Conservation (phyloP, 2,329 filamentous ascomycete genomes). For the Xylaria sp. region DNA sequence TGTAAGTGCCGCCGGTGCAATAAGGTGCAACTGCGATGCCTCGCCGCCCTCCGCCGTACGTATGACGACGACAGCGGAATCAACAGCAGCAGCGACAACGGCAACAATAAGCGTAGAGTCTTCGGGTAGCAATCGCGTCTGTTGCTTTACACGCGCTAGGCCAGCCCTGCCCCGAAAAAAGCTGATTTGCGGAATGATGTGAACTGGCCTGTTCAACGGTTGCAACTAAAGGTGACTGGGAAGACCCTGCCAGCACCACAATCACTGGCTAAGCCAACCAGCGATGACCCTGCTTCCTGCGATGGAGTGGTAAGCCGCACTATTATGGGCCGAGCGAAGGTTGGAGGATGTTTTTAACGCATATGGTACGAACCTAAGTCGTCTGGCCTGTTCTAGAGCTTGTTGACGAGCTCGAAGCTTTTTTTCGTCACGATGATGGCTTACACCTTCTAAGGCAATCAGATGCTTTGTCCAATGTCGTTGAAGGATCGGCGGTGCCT, state of each 20-base stretch:
- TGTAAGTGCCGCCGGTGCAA: slow-evolving; percentile 24
- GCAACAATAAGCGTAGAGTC: slow-evolving; percentile 39
- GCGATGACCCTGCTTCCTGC: slow-evolving; percentile 55
- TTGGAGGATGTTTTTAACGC: slow-evolving; percentile 34
- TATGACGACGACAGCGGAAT: slow-evolving; percentile 19
- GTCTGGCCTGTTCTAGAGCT: slow-evolving; percentile 35
- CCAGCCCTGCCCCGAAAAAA: slow-evolving; percentile 42
- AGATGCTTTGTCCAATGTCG: slow-evolving; percentile 1
- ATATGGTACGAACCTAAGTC: slow-evolving; percentile 36
- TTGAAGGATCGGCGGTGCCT: neutral
- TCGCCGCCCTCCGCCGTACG: slow-evolving; percentile 36
- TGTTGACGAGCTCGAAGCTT: slow-evolving; percentile 32
- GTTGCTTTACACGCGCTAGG: slow-evolving; percentile 35
- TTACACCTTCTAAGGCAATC: slow-evolving; percentile 12
- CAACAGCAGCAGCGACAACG: slow-evolving; percentile 1
- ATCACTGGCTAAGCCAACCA: slow-evolving; percentile 54
- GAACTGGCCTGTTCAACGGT: slow-evolving; percentile 49
- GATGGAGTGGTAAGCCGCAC: slow-evolving; percentile 55
- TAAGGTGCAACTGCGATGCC: slow-evolving; percentile 43
- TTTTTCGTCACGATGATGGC: slow-evolving; percentile 12
- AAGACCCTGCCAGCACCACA: slow-evolving; percentile 55
- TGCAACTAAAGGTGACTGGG: slow-evolving; percentile 51
- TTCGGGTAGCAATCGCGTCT: slow-evolving; percentile 46
- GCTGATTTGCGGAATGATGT: slow-evolving; percentile 39
- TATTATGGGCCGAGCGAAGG: slow-evolving; percentile 49